Base-by-base conservation (phyloP, 495 filamentous ascomycete species). In the Daldinia decipiens region DNA sequence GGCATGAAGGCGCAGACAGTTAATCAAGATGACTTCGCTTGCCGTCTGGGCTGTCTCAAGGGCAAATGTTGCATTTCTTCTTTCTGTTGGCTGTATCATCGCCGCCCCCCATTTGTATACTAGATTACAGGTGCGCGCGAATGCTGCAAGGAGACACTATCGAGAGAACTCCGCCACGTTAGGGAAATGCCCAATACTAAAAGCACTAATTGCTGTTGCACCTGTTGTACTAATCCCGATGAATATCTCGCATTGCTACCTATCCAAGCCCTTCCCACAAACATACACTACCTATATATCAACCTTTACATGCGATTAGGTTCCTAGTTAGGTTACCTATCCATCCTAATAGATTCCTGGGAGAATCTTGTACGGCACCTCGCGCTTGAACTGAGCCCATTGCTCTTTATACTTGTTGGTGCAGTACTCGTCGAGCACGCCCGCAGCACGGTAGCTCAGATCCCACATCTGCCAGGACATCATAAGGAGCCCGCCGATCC, bases 391-490 rank as follows among this genome's bases (percentile, higher is more conserved):
- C 58, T 79, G 36, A 3, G n/a, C 59, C 83, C 84, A 86, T 71
- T 77, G 74, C 54, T 75, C 77, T 9, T 76, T 77, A 60, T 87
- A 86, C 68, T 77, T 78, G 12, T 79, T 72, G 1, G 68, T 62
- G 71, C 85, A 86, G 67, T 89, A 87, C 13, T 79, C 77, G 67
- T 88, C 84, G 68, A 89, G 53, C 34, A 82, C 74, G 3, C 79
- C 82, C 0, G 86, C 77, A 8, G 80, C 83, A 12, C 84, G 78
- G 2, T 59, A 61, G 4, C 78, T 66, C 68, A 90, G 86, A 52
- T 86, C 83, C 36, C 66, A 77, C 29, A 80, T 72, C 58, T 84
- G 82, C 51, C 79, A 84, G 5, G 56, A 55, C 5, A 71, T 81
- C 24, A 84, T 70, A 12, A 73, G 15, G 8, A 75, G 43, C 0